These are phyloP conservation scores for Stevia rebaudiana DNA, from an alignment of 140 eudicot genomes.

Conservation along the genomic window DNA sequence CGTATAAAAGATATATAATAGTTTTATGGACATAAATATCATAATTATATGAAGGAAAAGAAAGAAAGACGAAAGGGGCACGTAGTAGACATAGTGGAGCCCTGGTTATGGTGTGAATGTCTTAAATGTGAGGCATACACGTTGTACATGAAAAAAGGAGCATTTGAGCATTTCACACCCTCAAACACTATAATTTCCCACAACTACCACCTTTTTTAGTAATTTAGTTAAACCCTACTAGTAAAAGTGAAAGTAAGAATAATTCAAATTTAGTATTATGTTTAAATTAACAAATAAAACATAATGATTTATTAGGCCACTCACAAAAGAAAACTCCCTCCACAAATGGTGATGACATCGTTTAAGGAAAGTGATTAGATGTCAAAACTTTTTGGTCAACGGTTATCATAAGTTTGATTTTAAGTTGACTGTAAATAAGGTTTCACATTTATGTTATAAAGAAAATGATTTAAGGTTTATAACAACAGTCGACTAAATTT, in stretches of 20 bases:
- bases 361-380: too few relatives aligned
- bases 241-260: background rate
- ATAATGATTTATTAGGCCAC: too few relatives aligned
- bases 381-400: too few relatives aligned
- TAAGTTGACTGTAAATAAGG: too few relatives aligned
- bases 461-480: too few relatives aligned
- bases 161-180: slow-evolving; percentile 15
- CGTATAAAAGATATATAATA: background rate
- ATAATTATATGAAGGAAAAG: background rate
- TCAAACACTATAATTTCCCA: slow-evolving; percentile 9
- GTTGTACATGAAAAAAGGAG: background rate
- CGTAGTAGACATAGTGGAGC: slow-evolving; percentile 31
- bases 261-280: too few relatives aligned
- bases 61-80: background rate
- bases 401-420: too few relatives aligned
- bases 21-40: background rate
- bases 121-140: slow-evolving; percentile 26
- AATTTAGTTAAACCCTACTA: background rate
- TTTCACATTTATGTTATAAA: too few relatives aligned
- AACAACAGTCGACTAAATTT: too few relatives aligned
- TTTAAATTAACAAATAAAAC: too few relatives aligned
- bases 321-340: too few relatives aligned
- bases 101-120: slow-evolving; percentile 4
- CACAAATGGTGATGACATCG: too few relatives aligned
- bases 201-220: slow-evolving; percentile 5